These are phyloP conservation scores for Tolypocladium inflatum DNA, from an alignment of 2,329 filamentous ascomycete genomes.

Conservation along the genomic window DNA sequence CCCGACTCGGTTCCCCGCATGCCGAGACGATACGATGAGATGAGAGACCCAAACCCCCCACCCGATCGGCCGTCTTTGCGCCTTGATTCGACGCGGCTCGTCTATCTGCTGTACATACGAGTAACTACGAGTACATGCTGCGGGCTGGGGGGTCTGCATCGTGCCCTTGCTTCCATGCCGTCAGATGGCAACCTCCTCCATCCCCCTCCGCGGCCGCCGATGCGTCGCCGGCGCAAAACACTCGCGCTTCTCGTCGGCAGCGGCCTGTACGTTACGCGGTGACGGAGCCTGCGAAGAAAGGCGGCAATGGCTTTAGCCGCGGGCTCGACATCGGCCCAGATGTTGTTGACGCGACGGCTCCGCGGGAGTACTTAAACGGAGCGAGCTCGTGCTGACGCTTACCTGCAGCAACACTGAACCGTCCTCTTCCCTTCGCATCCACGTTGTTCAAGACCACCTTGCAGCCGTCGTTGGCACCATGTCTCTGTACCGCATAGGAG, in stretches of 20 bases:
- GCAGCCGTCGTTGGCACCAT: slow-evolving; percentile 9
- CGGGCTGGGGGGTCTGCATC: not conserved
- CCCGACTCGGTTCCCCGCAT: not conserved
- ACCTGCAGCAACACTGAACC: not conserved
- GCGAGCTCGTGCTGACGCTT: not conserved
- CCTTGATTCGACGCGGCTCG: not conserved
- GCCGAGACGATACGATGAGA: not conserved
- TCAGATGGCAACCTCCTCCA: not conserved
- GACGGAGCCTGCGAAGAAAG: not conserved
- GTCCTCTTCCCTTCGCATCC: not conserved
- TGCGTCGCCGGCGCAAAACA: not conserved
- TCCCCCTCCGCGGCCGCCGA: not conserved
- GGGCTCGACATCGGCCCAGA: not conserved
- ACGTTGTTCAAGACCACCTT: not conserved
- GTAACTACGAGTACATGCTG: not conserved
- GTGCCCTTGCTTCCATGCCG: not conserved
- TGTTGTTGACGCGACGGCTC: not conserved
- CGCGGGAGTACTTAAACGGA: not conserved
- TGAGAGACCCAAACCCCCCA: not conserved
- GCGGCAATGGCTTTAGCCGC: no score
- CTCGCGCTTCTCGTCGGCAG: not conserved
- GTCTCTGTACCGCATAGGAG: slow-evolving; percentile 33
- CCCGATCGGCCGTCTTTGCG: not conserved
- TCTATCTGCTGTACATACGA: no score
- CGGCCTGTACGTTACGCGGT: not conserved